Base-by-base conservation (phyloP, 441 rosid genomes). In the Metrosideros polymorpha region DNA sequence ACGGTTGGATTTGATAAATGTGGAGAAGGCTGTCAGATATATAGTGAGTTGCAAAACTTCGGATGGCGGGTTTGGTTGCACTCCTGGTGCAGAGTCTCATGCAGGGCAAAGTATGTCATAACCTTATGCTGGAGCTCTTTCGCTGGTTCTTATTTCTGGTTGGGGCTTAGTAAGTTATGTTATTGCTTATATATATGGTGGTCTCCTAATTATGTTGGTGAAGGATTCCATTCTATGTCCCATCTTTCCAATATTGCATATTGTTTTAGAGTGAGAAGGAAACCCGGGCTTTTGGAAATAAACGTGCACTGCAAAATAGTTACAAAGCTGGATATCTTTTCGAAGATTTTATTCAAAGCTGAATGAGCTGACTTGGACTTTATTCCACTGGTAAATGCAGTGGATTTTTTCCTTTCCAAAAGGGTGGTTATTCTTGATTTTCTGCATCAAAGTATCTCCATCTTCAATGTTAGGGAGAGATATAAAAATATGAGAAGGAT, bases 41-140 rank as follows among this genome's bases (percentile, higher is more conserved):
- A 93, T 96, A 27, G 88, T 94, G 57, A 94, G 98, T 87, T 97
- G 99, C 95, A 93, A 93, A 92, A 96, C 95, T 88, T 87, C 94
- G 82, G 98, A 96, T 85, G 98, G 98, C 75, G 99, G 99, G 85
- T 97, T 97, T 86, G 98, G 99, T 83, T 93, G 97, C 90, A 92
- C 92, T 61, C 98, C 99, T 88, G 96, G 99, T 50, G 98, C 93
- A 84, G 98, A 97, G 93, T 97, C 98, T 87, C 99, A 96, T 93
- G 94, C 98, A 75, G 98, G 98, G 84, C 98, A 97, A 89, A 94
- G 99, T 94, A 95, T 84, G 98, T 89, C 86, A 43, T 77, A 63
- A 85, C 63, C 27, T 86, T 83, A 52, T 39, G 19, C 29, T 24
- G 12, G 57, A 83, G 87, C 55, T 86, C 9, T 76, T 24, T 39